Percentiles rank a stretch among this genome's conserved stretches.
Evolutionary conservation across 139 green algal species (phyloP).

Genomic region (Asterochloris erici): DNA sequence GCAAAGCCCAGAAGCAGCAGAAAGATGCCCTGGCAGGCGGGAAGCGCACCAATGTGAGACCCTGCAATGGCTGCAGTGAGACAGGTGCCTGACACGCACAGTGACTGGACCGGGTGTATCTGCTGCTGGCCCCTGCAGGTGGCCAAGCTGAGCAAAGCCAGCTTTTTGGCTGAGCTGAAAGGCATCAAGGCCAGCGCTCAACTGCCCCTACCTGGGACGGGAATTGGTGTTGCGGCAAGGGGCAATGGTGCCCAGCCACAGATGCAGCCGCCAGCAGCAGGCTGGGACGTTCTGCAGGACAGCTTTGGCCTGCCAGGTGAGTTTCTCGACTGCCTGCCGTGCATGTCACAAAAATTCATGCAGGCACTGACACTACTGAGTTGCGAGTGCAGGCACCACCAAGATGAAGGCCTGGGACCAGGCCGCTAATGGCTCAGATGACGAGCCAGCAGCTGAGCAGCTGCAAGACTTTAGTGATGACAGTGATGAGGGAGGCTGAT

Average conservation of each 20-base stretch:
- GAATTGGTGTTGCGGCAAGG: background rate
- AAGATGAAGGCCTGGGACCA: slow-evolving; percentile 92
- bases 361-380: background rate
- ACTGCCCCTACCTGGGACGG: background rate
- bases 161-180: slow-evolving; percentile 68
- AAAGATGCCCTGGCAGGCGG: slow-evolving; percentile 19
- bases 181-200: slow-evolving; percentile 21
- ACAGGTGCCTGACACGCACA: background rate
- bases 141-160: slow-evolving; percentile 47
- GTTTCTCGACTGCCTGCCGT: background rate
- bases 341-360: background rate
- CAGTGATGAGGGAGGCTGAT: background rate
- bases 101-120: too few relatives aligned
- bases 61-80: background rate
- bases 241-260: slow-evolving; percentile 5
- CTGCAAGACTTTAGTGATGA: slow-evolving; percentile 13
- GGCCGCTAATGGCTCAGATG: slow-evolving; percentile 11
- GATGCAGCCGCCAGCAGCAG: slow-evolving; percentile 25
- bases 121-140: background rate
- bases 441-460: background rate
- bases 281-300: slow-evolving; percentile 73
- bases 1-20: slow-evolving; percentile 62
- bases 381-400: slow-evolving; percentile 18
- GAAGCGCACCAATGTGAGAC: background rate
- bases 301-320: slow-evolving; percentile 57